phyloP scores from a whole-genome alignment of 1,284 basidiomycete genomes.

The Coniferiporia sulphurascens region DNA sequence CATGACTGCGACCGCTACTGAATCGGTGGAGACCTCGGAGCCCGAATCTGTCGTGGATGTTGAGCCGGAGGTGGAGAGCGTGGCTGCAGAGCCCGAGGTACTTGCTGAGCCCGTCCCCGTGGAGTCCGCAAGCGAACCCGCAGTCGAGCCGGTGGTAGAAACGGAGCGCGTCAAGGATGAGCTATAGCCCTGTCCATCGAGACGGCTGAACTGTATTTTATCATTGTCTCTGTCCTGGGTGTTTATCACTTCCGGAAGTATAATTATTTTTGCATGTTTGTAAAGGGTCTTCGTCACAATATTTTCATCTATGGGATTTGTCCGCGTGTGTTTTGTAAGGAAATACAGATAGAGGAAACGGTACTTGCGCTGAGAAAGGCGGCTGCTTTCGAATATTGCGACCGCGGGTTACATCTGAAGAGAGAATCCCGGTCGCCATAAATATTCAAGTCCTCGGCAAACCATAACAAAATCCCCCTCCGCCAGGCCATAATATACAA shows the following conservation, averaged over 20 bases:
- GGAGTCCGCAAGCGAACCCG: not conserved
- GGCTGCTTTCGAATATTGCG: no score
- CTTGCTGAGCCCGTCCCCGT: conserved; percentile 4
- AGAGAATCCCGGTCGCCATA: no score
- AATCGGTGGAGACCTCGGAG: not conserved
- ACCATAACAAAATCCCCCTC: no score
- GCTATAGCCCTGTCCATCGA: not conserved
- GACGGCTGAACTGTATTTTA: conserved; percentile 2
- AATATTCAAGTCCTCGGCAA: no score
- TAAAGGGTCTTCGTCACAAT: no score
- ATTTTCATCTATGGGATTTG: no score
- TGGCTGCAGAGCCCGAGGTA: not conserved
- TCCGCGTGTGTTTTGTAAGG: no score
- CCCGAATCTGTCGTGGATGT: not conserved
- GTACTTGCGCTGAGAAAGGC: no score
- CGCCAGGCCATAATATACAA: not conserved
- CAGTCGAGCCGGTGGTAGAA: not conserved
- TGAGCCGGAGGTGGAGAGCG: not conserved
- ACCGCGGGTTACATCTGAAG: no score
- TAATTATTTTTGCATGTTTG: not conserved
- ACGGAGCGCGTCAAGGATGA: conserved; percentile 16
- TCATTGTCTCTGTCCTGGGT: not conserved
- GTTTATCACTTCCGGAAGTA: not conserved
- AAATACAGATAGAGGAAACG: no score
- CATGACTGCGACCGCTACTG: conserved; percentile 5